Evolutionary conservation across 176 grass and related monocot genomes (phyloP), one percentile per base, ranked within the genome.

Genomic region (Urochloa ruziziensis): DNA sequence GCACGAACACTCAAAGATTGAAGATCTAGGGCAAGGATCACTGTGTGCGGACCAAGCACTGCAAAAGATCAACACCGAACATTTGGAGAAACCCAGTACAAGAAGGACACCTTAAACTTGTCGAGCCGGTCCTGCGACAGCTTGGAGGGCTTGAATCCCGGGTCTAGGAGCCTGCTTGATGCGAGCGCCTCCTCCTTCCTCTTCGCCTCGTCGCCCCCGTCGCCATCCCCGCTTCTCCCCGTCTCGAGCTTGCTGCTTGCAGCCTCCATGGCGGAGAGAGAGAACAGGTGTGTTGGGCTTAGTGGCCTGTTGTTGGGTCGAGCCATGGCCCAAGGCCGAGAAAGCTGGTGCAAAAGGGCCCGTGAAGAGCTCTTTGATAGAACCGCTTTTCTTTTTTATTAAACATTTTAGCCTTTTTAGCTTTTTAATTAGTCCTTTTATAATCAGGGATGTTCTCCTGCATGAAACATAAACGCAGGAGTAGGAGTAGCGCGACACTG

Each of bases 131-230:
- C 56, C 82, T 90, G 90, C 48, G 93, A 76, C 30, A 88, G 68
- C 80, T 92, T 95, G 69, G 90, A 86, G 34, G 93, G 88, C 60
- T 81, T 92, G 88, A 95, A 95, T 58, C 75, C 73, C 23, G 87
- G 85, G 35, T 90, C 87, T 57, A 95, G 88, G 28, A 92, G 82
- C 39, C 47, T 81, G 33, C 84, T 92, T 5, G 85, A 78, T 11
- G 90, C 82, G 7, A 94, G 88, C 16, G 87, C 84, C 18, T 76
- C 85, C 79, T 88, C 93, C 82, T 87, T 90, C 51, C 85, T 85
- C 82, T 39, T 74, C 64, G 85, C 82, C 64, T 76, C 84, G 27
- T 54, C 74, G 17, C n/a, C 60, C 17, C 44, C 83, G 30, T 21
- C 79, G 21, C 32, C 80, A 4, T 73, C 73, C 29, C 60, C 86